Evolutionary conservation across 805 yeast species (phyloP), one percentile per base, ranked within the genome.

Genomic region (Hanseniaspora lachancei): DNA sequence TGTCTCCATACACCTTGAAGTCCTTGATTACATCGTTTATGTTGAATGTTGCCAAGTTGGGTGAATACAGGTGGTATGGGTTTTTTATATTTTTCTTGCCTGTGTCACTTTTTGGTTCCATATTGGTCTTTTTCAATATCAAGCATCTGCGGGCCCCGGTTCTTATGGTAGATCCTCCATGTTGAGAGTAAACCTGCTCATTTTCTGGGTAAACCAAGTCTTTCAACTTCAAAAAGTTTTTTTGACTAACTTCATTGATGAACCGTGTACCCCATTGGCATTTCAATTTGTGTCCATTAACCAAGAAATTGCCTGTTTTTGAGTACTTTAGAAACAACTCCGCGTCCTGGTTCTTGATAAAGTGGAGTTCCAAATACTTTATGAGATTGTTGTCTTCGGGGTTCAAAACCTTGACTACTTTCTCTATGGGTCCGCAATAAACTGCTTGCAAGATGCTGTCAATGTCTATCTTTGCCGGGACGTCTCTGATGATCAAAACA

Each of bases 351-450:
- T 75, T 70, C n/a, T 66, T 72, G 32, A 77, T 62, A 62, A 82
- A 86, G 62, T 75, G 70, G 2, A 84, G 57, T 58, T 77, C 79
- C 12, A 80, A 57, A 9, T 59, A 44, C 54, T 60, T 72, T 62
- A 70, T 55, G 55, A 61, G 36, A 58, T 49, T 36, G 2, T 49
- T 52, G 7, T 40, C 35, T 10, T 58, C 56, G 3, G 58, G 60
- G 35, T 57, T 56, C 6, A 53, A 50, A 1, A 62, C 63, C 32
- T 71, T 61, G 15, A 66, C 69, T 5, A 82, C 61, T 51, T 72
- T 74, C 59, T 82, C 86, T 50, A 85, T 66, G 0, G 87, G 85
- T 0, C 95, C 95, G 1, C 93, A 89, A 60, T 74, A 70, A 0
- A 83, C 69, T 54, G 79, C 84, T 0, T 78, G 63, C 20, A 85